Evolutionary conservation across 169 alveolate species (phyloP).

Genomic region (Plasmodium inui): DNA sequence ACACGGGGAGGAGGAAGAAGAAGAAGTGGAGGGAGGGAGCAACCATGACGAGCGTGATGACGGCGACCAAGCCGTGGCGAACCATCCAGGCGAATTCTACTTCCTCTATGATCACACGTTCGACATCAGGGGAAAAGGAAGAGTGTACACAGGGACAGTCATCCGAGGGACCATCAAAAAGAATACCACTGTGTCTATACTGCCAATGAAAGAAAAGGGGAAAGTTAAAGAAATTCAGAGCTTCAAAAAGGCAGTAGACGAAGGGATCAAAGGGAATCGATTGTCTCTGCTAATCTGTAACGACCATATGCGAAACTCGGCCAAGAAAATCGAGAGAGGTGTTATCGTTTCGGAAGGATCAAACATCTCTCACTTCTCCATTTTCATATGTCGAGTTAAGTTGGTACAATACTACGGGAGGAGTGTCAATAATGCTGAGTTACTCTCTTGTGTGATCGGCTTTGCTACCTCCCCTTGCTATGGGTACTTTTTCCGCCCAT

Average conservation of each 20-base stretch:
- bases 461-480: constrained; percentile 55
- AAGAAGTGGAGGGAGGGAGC: neutral
- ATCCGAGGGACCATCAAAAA: constrained; percentile 82
- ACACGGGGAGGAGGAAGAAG: neutral
- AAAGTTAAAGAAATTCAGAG: constrained; percentile 65
- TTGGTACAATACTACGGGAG: constrained; percentile 35
- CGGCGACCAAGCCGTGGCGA: too few relatives aligned
- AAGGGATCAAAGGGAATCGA: constrained; percentile 38
- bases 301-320: neutral
- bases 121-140: constrained; percentile 91
- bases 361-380: constrained; percentile 19
- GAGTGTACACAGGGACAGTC: constrained; percentile 92
- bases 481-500: constrained; percentile 46
- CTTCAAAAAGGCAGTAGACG: constrained; percentile 42
- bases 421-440: constrained; percentile 17
- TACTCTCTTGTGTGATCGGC: constrained; percentile 58
- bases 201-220: constrained; percentile 37
- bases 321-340: constrained; percentile 49
- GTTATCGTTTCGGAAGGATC: constrained; percentile 25
- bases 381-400: constrained; percentile 41
- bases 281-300: constrained; percentile 46
- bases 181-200: neutral
- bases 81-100: constrained; percentile 77
- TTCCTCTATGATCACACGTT: constrained; percentile 92
- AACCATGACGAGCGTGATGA: too few relatives aligned